phyloP scores from a whole-genome alignment of 2,329 filamentous ascomycete genomes.

The Aspergillus vadensis region DNA sequence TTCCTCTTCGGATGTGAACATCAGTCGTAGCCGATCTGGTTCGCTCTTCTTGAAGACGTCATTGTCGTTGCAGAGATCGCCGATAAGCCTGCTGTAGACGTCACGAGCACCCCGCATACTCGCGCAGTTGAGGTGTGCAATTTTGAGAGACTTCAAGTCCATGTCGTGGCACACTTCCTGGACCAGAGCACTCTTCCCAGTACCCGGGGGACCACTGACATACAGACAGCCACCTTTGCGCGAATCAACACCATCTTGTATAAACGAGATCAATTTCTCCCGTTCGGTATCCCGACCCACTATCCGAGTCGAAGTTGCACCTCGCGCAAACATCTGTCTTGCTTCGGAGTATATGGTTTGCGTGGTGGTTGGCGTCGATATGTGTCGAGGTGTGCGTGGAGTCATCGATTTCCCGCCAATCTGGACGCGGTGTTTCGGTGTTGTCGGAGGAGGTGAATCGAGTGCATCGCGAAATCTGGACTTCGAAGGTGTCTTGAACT shows the following conservation, averaged over 20 bases:
- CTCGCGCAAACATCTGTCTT: slow-evolving; percentile 81
- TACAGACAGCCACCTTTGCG: slow-evolving; percentile 80
- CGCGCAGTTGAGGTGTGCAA: slow-evolving; percentile 93
- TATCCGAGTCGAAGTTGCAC: slow-evolving; percentile 71
- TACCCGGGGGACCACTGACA: slow-evolving; percentile 92
- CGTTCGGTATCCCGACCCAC: slow-evolving; percentile 73
- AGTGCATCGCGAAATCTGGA: slow-evolving; percentile 74
- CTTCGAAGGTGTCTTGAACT: slow-evolving; percentile 53
- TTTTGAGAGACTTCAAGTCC: slow-evolving; percentile 58
- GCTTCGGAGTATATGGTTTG: slow-evolving; percentile 84
- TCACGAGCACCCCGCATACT: slow-evolving; percentile 88
- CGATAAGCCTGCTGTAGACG: slow-evolving; percentile 76
- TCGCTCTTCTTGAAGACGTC: slow-evolving; percentile 68
- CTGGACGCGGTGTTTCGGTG: slow-evolving; percentile 81
- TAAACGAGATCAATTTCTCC: slow-evolving; percentile 68
- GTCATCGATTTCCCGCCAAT: slow-evolving; percentile 74
- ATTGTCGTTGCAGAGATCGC: slow-evolving; percentile 65
- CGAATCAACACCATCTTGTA: slow-evolving; percentile 63
- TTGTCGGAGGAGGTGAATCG: slow-evolving; percentile 65
- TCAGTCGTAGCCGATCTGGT: slow-evolving; percentile 65
- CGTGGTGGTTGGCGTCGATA: slow-evolving; percentile 62
- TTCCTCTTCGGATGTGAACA: slow-evolving; percentile 60
- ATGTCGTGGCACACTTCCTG: slow-evolving; percentile 71
- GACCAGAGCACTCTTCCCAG: slow-evolving; percentile 94
- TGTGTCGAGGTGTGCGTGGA: slow-evolving; percentile 76